These are phyloP conservation scores for Claviceps sp. DNA, from an alignment of 2,329 filamentous ascomycete species.

Conservation along the genomic window DNA sequence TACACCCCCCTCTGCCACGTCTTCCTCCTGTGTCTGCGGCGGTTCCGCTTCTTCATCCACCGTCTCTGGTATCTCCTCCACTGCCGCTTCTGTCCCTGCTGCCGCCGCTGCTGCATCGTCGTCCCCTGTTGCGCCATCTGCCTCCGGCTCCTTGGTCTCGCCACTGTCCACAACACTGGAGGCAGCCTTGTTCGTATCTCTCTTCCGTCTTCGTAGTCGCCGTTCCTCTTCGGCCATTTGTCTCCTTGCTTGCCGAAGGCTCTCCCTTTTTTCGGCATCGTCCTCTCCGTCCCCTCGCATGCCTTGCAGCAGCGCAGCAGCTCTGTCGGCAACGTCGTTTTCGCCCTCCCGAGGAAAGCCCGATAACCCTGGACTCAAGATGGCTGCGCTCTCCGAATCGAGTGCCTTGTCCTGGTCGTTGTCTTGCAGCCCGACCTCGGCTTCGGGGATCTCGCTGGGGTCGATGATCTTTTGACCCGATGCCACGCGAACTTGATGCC, in stretches of 20 bases:
- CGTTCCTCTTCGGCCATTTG: constrained; percentile 74
- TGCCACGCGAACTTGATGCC: constrained; percentile 78
- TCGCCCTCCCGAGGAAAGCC: constrained; percentile 33
- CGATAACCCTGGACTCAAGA: constrained; percentile 35
- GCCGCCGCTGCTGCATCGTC: background rate
- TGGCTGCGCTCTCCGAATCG: constrained; percentile 32
- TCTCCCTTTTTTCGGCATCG: constrained; percentile 40
- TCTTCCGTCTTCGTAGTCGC: constrained; percentile 49
- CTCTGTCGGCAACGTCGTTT: constrained; percentile 73
- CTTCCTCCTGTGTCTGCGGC: background rate
- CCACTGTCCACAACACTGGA: constrained; percentile 17
- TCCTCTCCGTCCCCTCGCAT: constrained; percentile 55
- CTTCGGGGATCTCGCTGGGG: constrained; percentile 45
- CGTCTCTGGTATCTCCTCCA: constrained; percentile 4
- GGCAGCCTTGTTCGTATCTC: constrained; percentile 39
- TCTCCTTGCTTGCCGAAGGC: constrained; percentile 44
- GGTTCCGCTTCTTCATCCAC: constrained; percentile 6
- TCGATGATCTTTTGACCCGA: constrained; percentile 81
- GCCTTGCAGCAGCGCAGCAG: constrained; percentile 71
- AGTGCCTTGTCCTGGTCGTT: constrained; percentile 18
- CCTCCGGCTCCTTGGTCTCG: constrained; percentile 13
- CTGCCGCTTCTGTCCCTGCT: background rate
- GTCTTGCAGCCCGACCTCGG: constrained; percentile 27
- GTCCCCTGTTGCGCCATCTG: constrained; percentile 8
- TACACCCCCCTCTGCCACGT: constrained; percentile 4